Evolutionary conservation across 2,329 filamentous ascomycete genomes (phyloP).

Genomic region (Talaromyces pinophilus): DNA sequence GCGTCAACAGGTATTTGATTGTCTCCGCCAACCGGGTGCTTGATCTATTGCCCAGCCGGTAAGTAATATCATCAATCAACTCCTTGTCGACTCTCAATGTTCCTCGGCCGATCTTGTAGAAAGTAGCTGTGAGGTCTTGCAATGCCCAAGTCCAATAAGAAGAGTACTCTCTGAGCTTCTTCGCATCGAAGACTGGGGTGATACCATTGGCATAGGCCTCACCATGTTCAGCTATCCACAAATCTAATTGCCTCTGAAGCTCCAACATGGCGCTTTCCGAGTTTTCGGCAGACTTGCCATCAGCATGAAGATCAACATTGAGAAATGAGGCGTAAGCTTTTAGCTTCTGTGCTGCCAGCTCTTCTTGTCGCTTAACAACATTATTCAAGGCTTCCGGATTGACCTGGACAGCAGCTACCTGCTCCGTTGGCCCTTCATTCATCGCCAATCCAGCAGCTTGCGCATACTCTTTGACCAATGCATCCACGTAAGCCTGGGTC

Average conservation of each 20-base stretch:
- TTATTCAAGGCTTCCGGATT: slow-evolving; percentile 5
- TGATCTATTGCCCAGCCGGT: slow-evolving; percentile 94
- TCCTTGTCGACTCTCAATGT: slow-evolving; percentile 91
- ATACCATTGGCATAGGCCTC: slow-evolving; percentile 95
- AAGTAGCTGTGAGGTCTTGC: slow-evolving; percentile 96
- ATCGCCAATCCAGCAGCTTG: slow-evolving; percentile 93
- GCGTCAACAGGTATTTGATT: neutral
- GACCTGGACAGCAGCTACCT: slow-evolving; percentile 11
- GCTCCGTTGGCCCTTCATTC: slow-evolving; percentile 24
- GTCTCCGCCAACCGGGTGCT: slow-evolving; percentile 70
- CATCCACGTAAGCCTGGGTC: slow-evolving; percentile 88
- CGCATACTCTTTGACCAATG: slow-evolving; percentile 89
- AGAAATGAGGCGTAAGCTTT: neutral
- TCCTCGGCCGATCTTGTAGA: slow-evolving; percentile 95
- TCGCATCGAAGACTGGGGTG: slow-evolving; percentile 85
- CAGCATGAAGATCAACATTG: slow-evolving; percentile 4
- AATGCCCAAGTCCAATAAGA: slow-evolving; percentile 99
- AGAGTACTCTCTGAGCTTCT: slow-evolving; percentile 95
- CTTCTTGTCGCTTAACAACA: neutral
- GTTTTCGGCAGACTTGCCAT: neutral
- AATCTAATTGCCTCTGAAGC: slow-evolving; percentile 86
- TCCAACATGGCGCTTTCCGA: neutral
- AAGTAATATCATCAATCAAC: slow-evolving; percentile 94
- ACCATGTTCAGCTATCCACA: slow-evolving; percentile 93
- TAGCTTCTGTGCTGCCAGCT: neutral